Conservation (phyloP, 2,329 filamentous ascomycete species). For the Pseudocercospora crystallina region DNA sequence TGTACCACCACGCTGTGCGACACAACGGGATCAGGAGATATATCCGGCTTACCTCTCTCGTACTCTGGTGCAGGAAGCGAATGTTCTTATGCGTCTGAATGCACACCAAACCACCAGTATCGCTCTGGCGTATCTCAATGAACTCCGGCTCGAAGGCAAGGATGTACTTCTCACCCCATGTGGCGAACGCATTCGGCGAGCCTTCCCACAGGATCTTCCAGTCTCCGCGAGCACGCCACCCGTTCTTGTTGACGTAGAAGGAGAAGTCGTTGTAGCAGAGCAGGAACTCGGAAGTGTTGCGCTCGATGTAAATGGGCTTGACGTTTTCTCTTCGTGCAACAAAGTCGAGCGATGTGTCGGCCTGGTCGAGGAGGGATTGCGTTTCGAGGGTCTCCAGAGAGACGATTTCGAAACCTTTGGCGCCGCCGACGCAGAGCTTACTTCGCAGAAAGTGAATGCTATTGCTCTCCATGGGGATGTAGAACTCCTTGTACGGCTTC, state of each 20-base stretch:
- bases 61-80: conserved; percentile 90
- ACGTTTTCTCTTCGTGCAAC: conserved; percentile 84
- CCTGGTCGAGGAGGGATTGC: conserved; percentile 93
- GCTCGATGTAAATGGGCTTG: conserved; percentile 94
- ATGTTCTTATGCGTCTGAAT: conserved; percentile 97
- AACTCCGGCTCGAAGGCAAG: conserved; percentile 96
- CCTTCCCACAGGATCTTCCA: conserved; percentile 99
- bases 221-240: conserved; percentile 91
- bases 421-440: conserved; percentile 94
- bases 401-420: conserved; percentile 94
- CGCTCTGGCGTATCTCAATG: conserved; percentile 93
- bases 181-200: conserved; percentile 83
- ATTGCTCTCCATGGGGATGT: conserved; percentile 96
- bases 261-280: conserved; percentile 98
- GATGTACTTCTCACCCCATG: conserved; percentile 90
- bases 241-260: conserved; percentile 98
- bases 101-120: conserved; percentile 85
- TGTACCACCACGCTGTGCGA: background rate
- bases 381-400: conserved; percentile 96
- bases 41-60: conserved; percentile 74
- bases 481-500: conserved; percentile 97
- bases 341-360: conserved; percentile 96
- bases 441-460: conserved; percentile 97
- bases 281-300: conserved; percentile 93
- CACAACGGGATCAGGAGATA: background rate